phyloP scores from a whole-genome alignment of 345 rosid species.

The Camelina laxa region DNA sequence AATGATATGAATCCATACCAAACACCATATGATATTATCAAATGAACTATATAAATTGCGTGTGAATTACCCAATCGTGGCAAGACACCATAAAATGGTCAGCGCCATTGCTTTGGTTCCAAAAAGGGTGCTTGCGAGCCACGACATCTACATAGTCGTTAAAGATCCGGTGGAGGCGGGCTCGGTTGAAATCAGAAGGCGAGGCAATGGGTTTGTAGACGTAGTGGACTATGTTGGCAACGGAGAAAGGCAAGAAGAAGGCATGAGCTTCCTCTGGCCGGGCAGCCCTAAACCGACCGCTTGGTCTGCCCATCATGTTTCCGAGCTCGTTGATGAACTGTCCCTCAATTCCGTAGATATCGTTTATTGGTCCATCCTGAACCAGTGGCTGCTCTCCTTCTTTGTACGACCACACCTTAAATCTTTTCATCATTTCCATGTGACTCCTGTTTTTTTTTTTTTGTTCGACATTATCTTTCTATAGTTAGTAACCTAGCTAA shows the following conservation, averaged over 20 bases:
- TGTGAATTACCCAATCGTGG: constrained; percentile 60
- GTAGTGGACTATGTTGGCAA: constrained; percentile 46
- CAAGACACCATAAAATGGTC: constrained; percentile 72
- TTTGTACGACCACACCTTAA: constrained; percentile 61
- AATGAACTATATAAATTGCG: not conserved
- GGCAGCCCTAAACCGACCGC: constrained; percentile 48
- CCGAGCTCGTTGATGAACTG: constrained; percentile 58
- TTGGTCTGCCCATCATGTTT: constrained; percentile 38
- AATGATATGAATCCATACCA: not conserved
- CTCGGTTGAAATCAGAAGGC: constrained; percentile 44
- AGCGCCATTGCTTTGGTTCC: constrained; percentile 68
- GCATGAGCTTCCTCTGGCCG: constrained; percentile 60
- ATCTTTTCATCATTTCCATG: constrained; percentile 62
- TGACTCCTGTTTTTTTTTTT: constrained; percentile 52
- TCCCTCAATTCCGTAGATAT: constrained; percentile 64
- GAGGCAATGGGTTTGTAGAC: constrained; percentile 51
- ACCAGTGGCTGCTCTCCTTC: constrained; percentile 66
- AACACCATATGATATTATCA: not conserved
- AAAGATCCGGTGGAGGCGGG: constrained; percentile 44
- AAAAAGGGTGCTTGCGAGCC: constrained; percentile 51
- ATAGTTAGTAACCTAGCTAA: not conserved
- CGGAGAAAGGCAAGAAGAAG: constrained; percentile 60
- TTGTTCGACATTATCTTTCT: not conserved
- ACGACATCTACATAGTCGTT: constrained; percentile 50
- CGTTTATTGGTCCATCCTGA: constrained; percentile 55